Percentiles rank a stretch among this genome's conserved stretches.
These are phyloP conservation scores for Calonectria montana DNA, from an alignment of 2,329 filamentous ascomycete genomes.

Conservation along the genomic window DNA sequence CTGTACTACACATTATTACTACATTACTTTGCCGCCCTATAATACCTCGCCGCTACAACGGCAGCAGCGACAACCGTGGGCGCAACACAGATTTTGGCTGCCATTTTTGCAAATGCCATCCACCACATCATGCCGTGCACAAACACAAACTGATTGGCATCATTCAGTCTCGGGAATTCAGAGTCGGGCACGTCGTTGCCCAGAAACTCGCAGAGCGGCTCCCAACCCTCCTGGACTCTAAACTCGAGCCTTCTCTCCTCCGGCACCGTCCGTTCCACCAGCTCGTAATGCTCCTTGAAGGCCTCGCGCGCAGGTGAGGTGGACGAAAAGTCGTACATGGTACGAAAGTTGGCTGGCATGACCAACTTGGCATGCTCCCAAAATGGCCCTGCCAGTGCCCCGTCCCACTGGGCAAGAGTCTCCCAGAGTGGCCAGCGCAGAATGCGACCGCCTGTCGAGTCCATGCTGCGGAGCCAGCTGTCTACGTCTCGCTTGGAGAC, in stretches of 20 bases:
- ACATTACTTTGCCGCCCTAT: neutral
- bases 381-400: constrained; percentile 14
- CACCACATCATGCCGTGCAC: constrained; percentile 32
- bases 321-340: constrained; percentile 1
- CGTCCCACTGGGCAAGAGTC: constrained; percentile 25
- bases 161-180: constrained; percentile 25
- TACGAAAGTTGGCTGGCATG: constrained; percentile 8
- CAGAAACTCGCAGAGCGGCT: constrained; percentile 28
- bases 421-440: constrained; percentile 33
- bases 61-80: constrained; percentile 16
- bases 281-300: constrained; percentile 16
- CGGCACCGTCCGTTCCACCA: constrained; percentile 12
- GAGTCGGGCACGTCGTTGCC: neutral
- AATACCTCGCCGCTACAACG: constrained; percentile 20
- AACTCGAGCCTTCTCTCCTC: constrained; percentile 19
- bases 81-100: constrained; percentile 18
- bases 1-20: too few species aligned
- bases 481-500: constrained; percentile 23
- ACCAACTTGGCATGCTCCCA: constrained; percentile 29
- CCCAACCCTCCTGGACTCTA: constrained; percentile 25
- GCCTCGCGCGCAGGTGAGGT: constrained; percentile 2
- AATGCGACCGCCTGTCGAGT: constrained; percentile 20
- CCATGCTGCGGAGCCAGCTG: constrained; percentile 30
- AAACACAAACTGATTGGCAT: constrained; percentile 29
- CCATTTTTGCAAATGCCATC: constrained; percentile 31